Conservation (phyloP, 2,329 filamentous ascomycete genomes). For the Monosporascus sp. region DNA sequence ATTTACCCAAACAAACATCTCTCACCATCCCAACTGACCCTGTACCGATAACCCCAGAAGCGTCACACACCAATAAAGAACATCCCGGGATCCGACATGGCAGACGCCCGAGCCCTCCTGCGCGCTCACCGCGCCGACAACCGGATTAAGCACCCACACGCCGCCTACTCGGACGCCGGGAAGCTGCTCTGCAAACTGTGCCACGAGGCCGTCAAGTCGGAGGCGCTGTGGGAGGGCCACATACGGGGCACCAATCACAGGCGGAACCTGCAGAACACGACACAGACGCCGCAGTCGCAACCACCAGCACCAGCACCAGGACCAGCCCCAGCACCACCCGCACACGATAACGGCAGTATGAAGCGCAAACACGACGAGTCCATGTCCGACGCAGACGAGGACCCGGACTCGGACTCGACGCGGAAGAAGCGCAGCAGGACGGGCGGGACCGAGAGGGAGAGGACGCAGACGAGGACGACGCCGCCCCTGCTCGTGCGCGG, state of each 20-base stretch:
- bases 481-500: slow-evolving; percentile 41
- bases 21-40: background rate
- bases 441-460: slow-evolving; percentile 24
- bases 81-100: slow-evolving; percentile 45
- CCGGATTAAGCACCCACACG: slow-evolving; percentile 65
- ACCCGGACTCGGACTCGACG: slow-evolving; percentile 20
- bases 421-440: slow-evolving; percentile 43
- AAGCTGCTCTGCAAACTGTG: slow-evolving; percentile 65
- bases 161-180: slow-evolving; percentile 62
- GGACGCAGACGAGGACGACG: slow-evolving; percentile 21
- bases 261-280: slow-evolving; percentile 26
- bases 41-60: background rate
- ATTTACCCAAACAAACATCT: too few relatives aligned
- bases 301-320: slow-evolving; percentile 17
- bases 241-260: slow-evolving; percentile 43
- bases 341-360: slow-evolving; percentile 5
- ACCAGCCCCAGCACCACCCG: slow-evolving; percentile 9
- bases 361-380: slow-evolving; percentile 25
- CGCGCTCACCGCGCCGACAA: slow-evolving; percentile 72
- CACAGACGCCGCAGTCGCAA: slow-evolving; percentile 14
- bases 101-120: slow-evolving; percentile 74
- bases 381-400: slow-evolving; percentile 28
- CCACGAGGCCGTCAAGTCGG: slow-evolving; percentile 58
- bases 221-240: slow-evolving; percentile 63
- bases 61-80: too few relatives aligned